A percentile compares a stretch with the other conserved stretches of the same genome.
phyloP scores from a whole-genome alignment of 2,329 filamentous ascomycete genomes.

The Teratosphaeria viscida region DNA sequence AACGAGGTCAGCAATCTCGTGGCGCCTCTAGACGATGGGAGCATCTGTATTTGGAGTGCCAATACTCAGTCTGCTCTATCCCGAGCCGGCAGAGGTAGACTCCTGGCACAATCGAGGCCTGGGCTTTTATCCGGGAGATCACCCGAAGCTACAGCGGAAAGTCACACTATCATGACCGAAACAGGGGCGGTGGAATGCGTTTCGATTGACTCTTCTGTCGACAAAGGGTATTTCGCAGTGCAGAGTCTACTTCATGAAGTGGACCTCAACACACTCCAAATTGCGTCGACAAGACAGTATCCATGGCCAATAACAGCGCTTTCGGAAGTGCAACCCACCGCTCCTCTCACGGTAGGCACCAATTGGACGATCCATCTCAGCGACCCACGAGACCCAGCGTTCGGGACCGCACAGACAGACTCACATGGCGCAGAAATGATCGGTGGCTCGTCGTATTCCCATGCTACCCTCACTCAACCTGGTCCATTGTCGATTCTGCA shows the following conservation, averaged over 20 bases:
- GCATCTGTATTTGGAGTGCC: slow-evolving; percentile 72
- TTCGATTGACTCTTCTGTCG: slow-evolving; percentile 58
- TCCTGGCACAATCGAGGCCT: slow-evolving; percentile 54
- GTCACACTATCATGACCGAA: slow-evolving; percentile 53
- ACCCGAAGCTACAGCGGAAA: slow-evolving; percentile 34
- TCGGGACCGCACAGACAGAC: slow-evolving; percentile 6
- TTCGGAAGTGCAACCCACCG: slow-evolving; percentile 54
- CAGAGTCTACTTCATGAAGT: slow-evolving; percentile 69
- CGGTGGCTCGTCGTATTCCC: slow-evolving; percentile 34
- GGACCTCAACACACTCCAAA: slow-evolving; percentile 61
- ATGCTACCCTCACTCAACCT: slow-evolving; percentile 67
- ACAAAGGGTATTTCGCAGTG: slow-evolving; percentile 69
- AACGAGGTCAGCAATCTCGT: slow-evolving; percentile 51
- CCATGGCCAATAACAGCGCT: slow-evolving; percentile 76
- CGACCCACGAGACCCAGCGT: slow-evolving; percentile 52
- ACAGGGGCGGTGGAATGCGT: slow-evolving; percentile 70
- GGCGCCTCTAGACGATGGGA: slow-evolving; percentile 74
- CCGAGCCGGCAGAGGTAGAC: slow-evolving; percentile 37
- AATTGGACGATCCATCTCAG: slow-evolving; percentile 71
- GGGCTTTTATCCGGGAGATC: slow-evolving; percentile 56
- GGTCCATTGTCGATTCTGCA: slow-evolving; percentile 77
- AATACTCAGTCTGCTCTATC: slow-evolving; percentile 11
- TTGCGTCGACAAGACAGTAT: slow-evolving; percentile 60
- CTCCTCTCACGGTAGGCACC: slow-evolving; percentile 76
- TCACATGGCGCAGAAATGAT: slow-evolving; percentile 17